Evolutionary conservation across 495 filamentous ascomycete species (phyloP).

Genomic region (Xeromyces bisporus): DNA sequence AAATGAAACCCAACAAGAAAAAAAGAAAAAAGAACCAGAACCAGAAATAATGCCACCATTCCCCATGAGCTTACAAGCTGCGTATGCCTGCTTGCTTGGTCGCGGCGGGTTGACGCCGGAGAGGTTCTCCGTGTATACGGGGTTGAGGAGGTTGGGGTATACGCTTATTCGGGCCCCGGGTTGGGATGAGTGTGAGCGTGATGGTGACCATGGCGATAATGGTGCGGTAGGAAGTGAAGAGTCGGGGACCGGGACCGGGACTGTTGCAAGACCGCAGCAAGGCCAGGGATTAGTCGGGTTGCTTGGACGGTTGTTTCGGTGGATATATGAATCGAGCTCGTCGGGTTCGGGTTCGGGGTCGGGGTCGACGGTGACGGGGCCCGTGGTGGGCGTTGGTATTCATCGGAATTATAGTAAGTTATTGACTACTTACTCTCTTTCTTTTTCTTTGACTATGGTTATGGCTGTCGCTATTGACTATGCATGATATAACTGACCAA

Average conservation of each 20-base stretch:
- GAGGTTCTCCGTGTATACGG: constrained; percentile 70
- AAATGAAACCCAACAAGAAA: too few species aligned
- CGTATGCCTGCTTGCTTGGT: constrained; percentile 65
- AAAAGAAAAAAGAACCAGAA: too few species aligned
- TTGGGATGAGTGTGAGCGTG: too few species aligned
- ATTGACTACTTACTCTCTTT: background rate
- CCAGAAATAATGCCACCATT: too few species aligned
- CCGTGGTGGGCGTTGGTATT: constrained; percentile 55
- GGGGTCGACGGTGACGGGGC: constrained; percentile 38
- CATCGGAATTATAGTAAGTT: constrained; percentile 55
- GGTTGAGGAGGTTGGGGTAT: constrained; percentile 73
- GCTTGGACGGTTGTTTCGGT: constrained; percentile 16
- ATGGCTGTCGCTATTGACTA: constrained; percentile 1
- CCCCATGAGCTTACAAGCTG: constrained; percentile 78
- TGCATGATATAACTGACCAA: background rate
- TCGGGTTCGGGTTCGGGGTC: too few species aligned
- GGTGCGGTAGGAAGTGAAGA: constrained; percentile 3
- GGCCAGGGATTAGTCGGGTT: constrained; percentile 20
- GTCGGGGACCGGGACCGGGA: too few species aligned
- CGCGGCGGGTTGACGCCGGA: constrained; percentile 52
- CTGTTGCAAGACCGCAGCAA: constrained; percentile 4
- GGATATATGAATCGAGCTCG: constrained; percentile 14
- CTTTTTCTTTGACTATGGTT: background rate
- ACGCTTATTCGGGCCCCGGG: constrained; percentile 50
- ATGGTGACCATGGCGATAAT: too few species aligned